Percentiles rank a stretch among this genome's conserved stretches.
phyloP scores from a whole-genome alignment of 2,329 filamentous ascomycete species.

The Pseudogymnoascus sp. region DNA sequence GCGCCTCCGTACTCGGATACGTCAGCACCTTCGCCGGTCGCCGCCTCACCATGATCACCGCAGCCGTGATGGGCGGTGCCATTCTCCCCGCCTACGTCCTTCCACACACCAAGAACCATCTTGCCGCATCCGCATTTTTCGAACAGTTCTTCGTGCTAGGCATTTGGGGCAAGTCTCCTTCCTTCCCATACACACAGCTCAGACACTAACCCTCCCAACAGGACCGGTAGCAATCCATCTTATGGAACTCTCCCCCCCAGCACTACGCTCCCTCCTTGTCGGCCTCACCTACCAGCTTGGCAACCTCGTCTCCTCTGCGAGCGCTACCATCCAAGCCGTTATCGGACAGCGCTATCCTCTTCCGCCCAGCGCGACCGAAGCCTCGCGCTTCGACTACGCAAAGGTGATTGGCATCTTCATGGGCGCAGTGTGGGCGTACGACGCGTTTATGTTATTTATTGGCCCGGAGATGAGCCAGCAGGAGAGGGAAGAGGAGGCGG shows the following conservation, averaged over 20 bases:
- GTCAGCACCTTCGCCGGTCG: conserved; percentile 57
- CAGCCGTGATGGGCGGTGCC: conserved; percentile 57
- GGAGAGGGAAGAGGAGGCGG: conserved; percentile 1
- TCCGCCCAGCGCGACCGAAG: conserved; percentile 38
- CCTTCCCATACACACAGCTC: conserved; percentile 29
- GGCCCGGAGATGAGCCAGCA: conserved; percentile 31
- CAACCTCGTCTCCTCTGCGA: conserved; percentile 62
- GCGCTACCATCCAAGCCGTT: conserved; percentile 66
- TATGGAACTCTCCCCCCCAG: conserved; percentile 58
- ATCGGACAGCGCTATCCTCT: conserved; percentile 67
- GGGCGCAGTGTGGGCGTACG: conserved; percentile 64
- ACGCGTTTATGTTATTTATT: conserved; percentile 39
- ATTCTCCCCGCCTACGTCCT: conserved; percentile 75
- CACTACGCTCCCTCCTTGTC: conserved; percentile 58
- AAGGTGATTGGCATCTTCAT: conserved; percentile 83
- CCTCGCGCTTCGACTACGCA: conserved; percentile 59
- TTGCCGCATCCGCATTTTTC: conserved; percentile 74
- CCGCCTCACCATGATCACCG: conserved; percentile 55
- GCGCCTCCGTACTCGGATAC: conserved; percentile 56
- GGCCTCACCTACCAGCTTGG: conserved; percentile 62
- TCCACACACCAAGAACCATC: conserved; percentile 38
- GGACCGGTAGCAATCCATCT: conserved; percentile 56
- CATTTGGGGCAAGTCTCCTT: conserved; percentile 48
- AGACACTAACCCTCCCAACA: neutral
- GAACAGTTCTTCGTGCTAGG: conserved; percentile 68